Base-by-base conservation (phyloP, 768 basidiomycete species). In the Cubamyces sp. region DNA sequence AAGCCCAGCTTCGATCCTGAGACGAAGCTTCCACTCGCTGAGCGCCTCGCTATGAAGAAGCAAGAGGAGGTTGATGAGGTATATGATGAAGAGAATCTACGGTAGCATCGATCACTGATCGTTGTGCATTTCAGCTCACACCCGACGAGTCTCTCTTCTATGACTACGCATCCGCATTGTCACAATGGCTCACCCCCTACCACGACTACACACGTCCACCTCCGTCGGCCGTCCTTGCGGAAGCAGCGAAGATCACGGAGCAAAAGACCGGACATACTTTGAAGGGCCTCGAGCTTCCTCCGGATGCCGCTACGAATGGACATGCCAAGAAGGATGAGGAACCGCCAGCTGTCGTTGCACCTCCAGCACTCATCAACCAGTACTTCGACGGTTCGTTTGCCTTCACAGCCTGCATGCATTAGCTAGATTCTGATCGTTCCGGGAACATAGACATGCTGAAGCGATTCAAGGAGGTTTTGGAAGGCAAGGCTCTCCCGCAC, bases 171-270 rank as follows among this genome's bases (percentile, higher is more conserved):
- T 78, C 76, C 39, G 82, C 84, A 16, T 75, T 92, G 48, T 83
- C 87, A 30, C 81, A 86, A 54, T 94, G 91, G 91, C 78, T 94
- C 16, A 88, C 85, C 61, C 88, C 88, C 7, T 86, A 90, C 71
- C 91, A 94, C 65, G 80, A 90, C 60, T 76, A 90, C 67, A 78
- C 84, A 37, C 87, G 92, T 2, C 92, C 90, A 4, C 86, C 85
- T 19, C 84, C 90, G 2, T 74, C 83, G 7, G 82, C 83, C 16
- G 90, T 91, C 34, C 76, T 91, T 23, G 89, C 88, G 7, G 91
- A 91, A 71, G 88, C 87, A 34, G 83, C 88, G 6, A 91, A 86
- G 66, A 84, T 86, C 71, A 84, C 85, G 0, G 85, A 91, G 68
- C 74, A 85, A 43, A 91, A 89, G 74, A 86, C 86, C 0, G 88